Evolutionary conservation across 2,329 filamentous ascomycete species (phyloP).

Genomic region (Orbilia ellipsospora): DNA sequence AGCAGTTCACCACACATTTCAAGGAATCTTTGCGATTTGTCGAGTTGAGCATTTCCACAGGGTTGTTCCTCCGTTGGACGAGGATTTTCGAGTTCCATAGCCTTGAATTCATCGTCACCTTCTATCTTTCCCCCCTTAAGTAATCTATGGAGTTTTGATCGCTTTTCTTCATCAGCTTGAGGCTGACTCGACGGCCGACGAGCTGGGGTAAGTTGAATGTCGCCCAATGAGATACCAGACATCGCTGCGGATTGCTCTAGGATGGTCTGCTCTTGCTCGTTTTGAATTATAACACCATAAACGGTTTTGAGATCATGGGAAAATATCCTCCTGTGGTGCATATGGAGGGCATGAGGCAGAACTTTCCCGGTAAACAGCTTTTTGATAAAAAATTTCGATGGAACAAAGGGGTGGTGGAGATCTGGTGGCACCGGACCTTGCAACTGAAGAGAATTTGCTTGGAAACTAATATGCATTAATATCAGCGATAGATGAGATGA

Average conservation of each 20-base stretch:
- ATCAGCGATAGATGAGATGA: background rate
- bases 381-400: slow-evolving; percentile 55
- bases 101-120: slow-evolving; percentile 46
- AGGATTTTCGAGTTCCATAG: slow-evolving; percentile 52
- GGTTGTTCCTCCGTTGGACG: slow-evolving; percentile 40
- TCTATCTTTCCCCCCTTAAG: slow-evolving; percentile 44
- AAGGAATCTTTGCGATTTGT: slow-evolving; percentile 46
- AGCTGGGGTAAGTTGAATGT: slow-evolving; percentile 20
- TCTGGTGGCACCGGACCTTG: slow-evolving; percentile 51
- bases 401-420: slow-evolving; percentile 50
- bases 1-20: slow-evolving; percentile 53
- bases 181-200: slow-evolving; percentile 2
- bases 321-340: slow-evolving; percentile 48
- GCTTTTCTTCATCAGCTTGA: slow-evolving; percentile 23
- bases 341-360: slow-evolving; percentile 46
- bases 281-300: slow-evolving; percentile 48
- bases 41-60: slow-evolving; percentile 34
- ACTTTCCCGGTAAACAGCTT: slow-evolving; percentile 48
- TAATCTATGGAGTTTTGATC: slow-evolving; percentile 38
- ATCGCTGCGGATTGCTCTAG: slow-evolving; percentile 40
- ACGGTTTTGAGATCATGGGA: slow-evolving; percentile 51
- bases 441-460: slow-evolving; percentile 48
- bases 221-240: slow-evolving; percentile 25
- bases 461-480: slow-evolving; percentile 31
- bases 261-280: slow-evolving; percentile 23